Evolutionary conservation across 1,139 yeast genomes (phyloP).

Genomic region (Blastobotrys proliferans): DNA sequence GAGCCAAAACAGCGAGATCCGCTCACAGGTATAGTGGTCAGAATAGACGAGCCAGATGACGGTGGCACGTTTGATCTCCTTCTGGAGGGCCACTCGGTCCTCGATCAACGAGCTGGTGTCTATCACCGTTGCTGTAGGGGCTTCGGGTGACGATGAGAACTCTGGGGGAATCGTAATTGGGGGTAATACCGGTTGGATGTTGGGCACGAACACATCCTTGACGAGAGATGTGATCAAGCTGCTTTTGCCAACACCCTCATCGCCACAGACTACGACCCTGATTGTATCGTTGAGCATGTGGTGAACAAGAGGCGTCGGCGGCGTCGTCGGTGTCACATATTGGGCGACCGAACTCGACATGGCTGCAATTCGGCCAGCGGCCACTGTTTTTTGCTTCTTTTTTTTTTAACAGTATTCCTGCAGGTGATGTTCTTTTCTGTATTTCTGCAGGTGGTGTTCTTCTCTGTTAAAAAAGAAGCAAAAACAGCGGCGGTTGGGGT

Average conservation of each 20-base stretch:
- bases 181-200: conserved; percentile 72
- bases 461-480: too few species aligned
- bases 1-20: conserved; percentile 91
- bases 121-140: conserved; percentile 68
- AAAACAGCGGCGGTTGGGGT: too few species aligned
- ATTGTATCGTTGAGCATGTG: conserved; percentile 40
- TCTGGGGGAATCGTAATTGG: conserved; percentile 76
- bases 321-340: too few species aligned
- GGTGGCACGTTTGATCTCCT: conserved; percentile 78
- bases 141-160: conserved; percentile 49
- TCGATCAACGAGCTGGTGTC: conserved; percentile 65
- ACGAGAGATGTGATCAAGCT: conserved; percentile 72
- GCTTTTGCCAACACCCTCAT: conserved; percentile 53
- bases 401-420: too few species aligned
- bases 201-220: conserved; percentile 73
- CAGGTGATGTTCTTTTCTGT: background rate
- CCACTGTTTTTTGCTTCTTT: too few species aligned
- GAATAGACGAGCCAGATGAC: conserved; percentile 91
- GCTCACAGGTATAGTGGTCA: conserved; percentile 90
- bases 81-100: conserved; percentile 57
- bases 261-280: conserved; percentile 91
- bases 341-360: too few species aligned
- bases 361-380: too few species aligned
- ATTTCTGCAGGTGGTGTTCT: too few species aligned
- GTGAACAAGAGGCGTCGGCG: too few species aligned